phyloP scores from a whole-genome alignment of 352 stramenopile species.

The Globisporangium heterothallicum region DNA sequence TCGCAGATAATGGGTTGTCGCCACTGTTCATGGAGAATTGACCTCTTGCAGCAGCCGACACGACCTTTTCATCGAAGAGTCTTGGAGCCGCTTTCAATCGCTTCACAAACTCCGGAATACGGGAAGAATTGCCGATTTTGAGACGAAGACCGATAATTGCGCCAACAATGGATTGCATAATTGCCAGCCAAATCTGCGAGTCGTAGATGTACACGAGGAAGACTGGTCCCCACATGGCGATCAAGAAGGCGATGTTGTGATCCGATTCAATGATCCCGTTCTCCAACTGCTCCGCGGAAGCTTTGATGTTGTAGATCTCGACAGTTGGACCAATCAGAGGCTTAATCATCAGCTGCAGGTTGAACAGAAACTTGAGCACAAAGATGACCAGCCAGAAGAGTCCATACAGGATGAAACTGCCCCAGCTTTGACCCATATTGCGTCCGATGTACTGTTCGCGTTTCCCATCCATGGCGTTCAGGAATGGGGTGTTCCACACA shows the following conservation, averaged over 20 bases:
- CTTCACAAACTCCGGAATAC: conserved; percentile 69
- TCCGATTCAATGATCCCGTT: conserved; percentile 64
- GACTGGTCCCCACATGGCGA: conserved; percentile 70
- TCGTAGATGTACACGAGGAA: conserved; percentile 87
- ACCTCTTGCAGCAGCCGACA: conserved; percentile 59
- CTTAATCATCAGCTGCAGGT: conserved; percentile 96
- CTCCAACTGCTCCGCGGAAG: conserved; percentile 31
- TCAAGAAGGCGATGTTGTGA: conserved; percentile 79
- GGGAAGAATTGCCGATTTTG: conserved; percentile 77
- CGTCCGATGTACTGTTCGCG: conserved; percentile 78
- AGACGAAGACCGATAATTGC: conserved; percentile 71
- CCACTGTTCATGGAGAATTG: conserved; percentile 53
- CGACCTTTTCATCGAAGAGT: conserved; percentile 77
- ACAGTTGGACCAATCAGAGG: conserved; percentile 95
- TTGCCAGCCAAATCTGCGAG: conserved; percentile 83
- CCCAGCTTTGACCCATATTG: conserved; percentile 70
- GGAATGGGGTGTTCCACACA: conserved; percentile 48
- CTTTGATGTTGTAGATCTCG: conserved; percentile 87
- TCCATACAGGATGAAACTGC: conserved; percentile 56
- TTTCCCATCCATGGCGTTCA: conserved; percentile 66
- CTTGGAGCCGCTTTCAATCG: conserved; percentile 54
- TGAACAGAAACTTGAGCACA: conserved; percentile 96
- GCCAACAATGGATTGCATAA: conserved; percentile 74
- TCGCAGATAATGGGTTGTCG: conserved; percentile 46
- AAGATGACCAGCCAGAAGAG: conserved; percentile 82